Conservation (phyloP, 805 yeast species). For the Sungouiozyma intestinalis region DNA sequence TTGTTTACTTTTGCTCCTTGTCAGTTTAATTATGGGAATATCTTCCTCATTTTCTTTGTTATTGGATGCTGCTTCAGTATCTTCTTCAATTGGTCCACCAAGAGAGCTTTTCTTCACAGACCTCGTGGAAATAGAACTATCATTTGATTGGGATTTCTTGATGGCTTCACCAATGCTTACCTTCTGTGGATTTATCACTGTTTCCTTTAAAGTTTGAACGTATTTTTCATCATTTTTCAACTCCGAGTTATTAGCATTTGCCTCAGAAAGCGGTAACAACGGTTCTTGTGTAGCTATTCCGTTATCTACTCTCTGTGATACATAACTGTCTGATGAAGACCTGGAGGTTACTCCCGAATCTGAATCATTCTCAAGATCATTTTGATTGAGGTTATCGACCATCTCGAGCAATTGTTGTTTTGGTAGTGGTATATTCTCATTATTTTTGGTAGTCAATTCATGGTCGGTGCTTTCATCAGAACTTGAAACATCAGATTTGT, state of each 20-base stretch:
- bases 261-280: too few species aligned
- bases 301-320: background rate
- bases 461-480: slow-evolving; percentile 1
- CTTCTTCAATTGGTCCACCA: background rate
- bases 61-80: background rate
- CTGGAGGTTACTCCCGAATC: background rate
- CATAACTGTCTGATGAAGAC: background rate
- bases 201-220: background rate
- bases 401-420: slow-evolving; percentile 6
- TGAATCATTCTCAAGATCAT: background rate
- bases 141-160: background rate
- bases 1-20: background rate
- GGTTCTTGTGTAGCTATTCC: too few species aligned
- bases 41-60: background rate
- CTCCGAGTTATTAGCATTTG: too few species aligned
- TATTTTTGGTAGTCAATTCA: background rate
- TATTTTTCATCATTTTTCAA: too few species aligned
- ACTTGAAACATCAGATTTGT: background rate
- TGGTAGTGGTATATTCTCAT: slow-evolving; percentile 3
- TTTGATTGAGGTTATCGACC: slow-evolving; percentile 1
- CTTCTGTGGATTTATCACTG: background rate
- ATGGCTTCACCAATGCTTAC: background rate
- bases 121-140: background rate
- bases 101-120: background rate
- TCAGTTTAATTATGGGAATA: background rate